Base-by-base conservation (phyloP, 208 protist genomes). In the Crithidia fasciculata region DNA sequence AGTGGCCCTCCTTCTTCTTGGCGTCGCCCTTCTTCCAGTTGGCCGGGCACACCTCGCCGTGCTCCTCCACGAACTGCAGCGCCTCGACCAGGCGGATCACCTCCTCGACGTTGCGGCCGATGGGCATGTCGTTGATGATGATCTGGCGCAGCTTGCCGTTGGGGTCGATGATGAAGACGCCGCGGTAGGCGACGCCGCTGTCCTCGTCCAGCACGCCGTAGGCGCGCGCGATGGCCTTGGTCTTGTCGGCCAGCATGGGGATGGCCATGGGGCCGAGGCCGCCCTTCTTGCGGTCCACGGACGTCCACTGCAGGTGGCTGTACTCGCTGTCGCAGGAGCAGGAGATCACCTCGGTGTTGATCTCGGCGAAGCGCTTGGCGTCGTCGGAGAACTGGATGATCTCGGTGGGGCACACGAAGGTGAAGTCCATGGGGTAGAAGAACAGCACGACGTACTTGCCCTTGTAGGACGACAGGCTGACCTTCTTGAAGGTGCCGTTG, bases 391-490 rank as follows among this genome's bases (percentile, higher is more conserved):
- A 99, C 74, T 97, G 94, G 76, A 97, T 95, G 72, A 99, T 98
- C 90, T 99, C 97, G 13, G 97, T 99, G 45, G 98, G 98, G 89
- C 98, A 99, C 71, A 99, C 97, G 76, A 99, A 99, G 71, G 96
- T 98, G 88, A 98, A 99, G 85, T 99, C 97, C 39, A 98, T 72
- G 39, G 97, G 97, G 82, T 98, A 98, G 89, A 99, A 99, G 92
- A 99, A 98, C 44, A 99, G 90, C 52, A 99, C 94, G 37, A 98
- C 74, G 80, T 93, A 99, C 82, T 97, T 98, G 74, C 97, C 97
- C 81, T 91, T 94, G 94, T 95, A 98, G 62, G 95, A 89, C 18
- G 71, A 59, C 16, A 98, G 88, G 44, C 72, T 92, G 65, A 99
- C 56, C 54, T 91, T 93, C 84, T 98, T 96, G 89, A 99, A 98